A percentile compares a stretch with the other conserved stretches of the same genome.
Conservation (phyloP, 805 yeast species). For the Hanseniaspora meyeri region DNA sequence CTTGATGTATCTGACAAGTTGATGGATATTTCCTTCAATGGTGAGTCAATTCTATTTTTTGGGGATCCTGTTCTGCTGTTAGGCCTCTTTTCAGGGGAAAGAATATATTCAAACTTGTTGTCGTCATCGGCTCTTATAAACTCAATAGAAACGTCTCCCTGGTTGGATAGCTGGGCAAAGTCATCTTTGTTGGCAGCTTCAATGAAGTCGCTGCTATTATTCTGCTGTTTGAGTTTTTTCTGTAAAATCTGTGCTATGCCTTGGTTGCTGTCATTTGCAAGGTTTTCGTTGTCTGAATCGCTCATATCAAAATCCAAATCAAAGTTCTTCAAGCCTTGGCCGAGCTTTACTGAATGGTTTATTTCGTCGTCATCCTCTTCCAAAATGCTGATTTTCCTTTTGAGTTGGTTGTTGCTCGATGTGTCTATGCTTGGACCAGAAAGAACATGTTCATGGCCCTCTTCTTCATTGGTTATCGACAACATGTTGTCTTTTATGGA, state of each 20-base stretch:
- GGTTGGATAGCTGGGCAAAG: background rate
- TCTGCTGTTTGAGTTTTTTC: background rate
- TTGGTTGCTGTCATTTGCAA: background rate
- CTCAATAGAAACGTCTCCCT: constrained; percentile 9
- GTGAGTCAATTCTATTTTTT: constrained; percentile 8
- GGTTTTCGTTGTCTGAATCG: background rate
- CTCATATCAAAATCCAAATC: constrained; percentile 5
- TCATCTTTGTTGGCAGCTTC: background rate
- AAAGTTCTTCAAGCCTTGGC: background rate
- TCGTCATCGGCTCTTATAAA: constrained; percentile 4
- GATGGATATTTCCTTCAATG: constrained; percentile 6
- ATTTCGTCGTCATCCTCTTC: background rate
- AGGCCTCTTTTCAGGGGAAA: constrained; percentile 8
- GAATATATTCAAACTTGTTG: background rate
- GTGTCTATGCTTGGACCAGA: background rate
- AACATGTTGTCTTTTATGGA: background rate
- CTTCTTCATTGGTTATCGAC: constrained; percentile 3
- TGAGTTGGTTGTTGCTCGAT: background rate
- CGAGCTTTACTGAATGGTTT: constrained; percentile 1
- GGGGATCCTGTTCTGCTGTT: background rate
- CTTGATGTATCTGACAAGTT: constrained; percentile 8
- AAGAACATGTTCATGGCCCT: background rate
- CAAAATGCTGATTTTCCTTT: constrained; percentile 1
- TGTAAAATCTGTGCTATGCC: background rate
- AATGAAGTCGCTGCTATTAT: background rate